A percentile compares a stretch with the other conserved stretches of the same genome.
Evolutionary conservation across 2,329 filamentous ascomycete genomes (phyloP).

Genomic region (Huntiella moniliformis): DNA sequence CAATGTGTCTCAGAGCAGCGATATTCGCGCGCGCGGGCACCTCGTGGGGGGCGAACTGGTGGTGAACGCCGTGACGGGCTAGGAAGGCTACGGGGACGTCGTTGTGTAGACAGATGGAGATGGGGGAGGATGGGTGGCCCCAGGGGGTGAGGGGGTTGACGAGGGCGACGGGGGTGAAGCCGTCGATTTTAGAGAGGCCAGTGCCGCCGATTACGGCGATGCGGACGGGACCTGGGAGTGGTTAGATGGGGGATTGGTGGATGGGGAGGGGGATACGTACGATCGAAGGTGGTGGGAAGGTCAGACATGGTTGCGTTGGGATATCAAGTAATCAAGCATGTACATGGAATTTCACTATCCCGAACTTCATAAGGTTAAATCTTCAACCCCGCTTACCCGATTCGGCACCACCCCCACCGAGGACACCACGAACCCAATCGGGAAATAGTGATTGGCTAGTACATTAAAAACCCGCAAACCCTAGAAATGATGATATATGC

Average conservation of each 20-base stretch:
- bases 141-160: constrained; percentile 69
- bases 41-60: constrained; percentile 83
- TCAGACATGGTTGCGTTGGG: constrained; percentile 23
- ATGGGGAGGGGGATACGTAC: constrained; percentile 21
- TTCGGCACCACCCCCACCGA: no score
- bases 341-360: no score
- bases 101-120: constrained; percentile 75
- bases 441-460: no score
- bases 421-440: no score
- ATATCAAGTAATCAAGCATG: neutral
- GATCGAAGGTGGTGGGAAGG: constrained; percentile 39
- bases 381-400: no score
- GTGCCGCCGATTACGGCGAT: constrained; percentile 91
- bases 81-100: constrained; percentile 78
- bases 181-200: constrained; percentile 69
- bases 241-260: constrained; percentile 5
- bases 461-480: neutral
- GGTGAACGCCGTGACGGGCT: constrained; percentile 74
- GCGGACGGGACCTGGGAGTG: constrained; percentile 41
- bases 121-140: constrained; percentile 57
- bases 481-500: no score
- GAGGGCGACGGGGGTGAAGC: constrained; percentile 67
- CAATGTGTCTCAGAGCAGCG: constrained; percentile 79
- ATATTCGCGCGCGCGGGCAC: constrained; percentile 93
- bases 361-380: no score